A percentile compares a stretch with the other conserved stretches of the same genome.
Conservation (phyloP, 2,329 filamentous ascomycete genomes). For the Penicillium sp. region DNA sequence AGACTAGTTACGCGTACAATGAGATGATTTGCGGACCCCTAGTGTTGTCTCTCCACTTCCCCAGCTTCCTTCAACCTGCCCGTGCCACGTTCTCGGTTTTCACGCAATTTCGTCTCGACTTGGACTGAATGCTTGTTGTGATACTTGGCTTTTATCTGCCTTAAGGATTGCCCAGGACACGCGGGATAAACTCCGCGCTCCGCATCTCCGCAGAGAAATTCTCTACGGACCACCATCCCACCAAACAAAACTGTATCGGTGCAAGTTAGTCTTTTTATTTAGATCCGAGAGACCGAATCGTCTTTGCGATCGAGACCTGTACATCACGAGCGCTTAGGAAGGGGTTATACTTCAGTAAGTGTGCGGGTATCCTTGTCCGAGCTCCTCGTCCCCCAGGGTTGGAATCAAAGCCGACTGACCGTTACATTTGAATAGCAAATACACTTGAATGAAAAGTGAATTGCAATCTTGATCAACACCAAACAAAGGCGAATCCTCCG, state of each 20-base stretch:
- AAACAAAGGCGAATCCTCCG: not conserved
- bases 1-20: slow-evolving; percentile 1
- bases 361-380: not conserved
- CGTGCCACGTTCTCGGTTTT: slow-evolving; percentile 4
- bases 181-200: slow-evolving; percentile 5
- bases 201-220: slow-evolving; percentile 5
- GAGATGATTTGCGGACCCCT: slow-evolving; percentile 5
- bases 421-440: not conserved
- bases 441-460: not conserved
- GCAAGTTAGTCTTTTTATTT: not conserved
- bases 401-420: not conserved
- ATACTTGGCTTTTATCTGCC: not conserved
- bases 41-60: slow-evolving; percentile 4
- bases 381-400: not conserved
- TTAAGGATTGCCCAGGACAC: not conserved
- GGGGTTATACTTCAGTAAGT: not conserved
- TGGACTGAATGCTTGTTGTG: not conserved
- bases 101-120: not conserved
- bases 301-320: not conserved
- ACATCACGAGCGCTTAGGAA: not conserved
- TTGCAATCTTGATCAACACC: not conserved
- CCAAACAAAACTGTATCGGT: not conserved
- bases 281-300: not conserved
- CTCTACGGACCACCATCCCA: slow-evolving; percentile 1
- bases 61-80: not conserved